phyloP scores from a whole-genome alignment of 2,329 filamentous ascomycete species.

The Talaromyces sp. region DNA sequence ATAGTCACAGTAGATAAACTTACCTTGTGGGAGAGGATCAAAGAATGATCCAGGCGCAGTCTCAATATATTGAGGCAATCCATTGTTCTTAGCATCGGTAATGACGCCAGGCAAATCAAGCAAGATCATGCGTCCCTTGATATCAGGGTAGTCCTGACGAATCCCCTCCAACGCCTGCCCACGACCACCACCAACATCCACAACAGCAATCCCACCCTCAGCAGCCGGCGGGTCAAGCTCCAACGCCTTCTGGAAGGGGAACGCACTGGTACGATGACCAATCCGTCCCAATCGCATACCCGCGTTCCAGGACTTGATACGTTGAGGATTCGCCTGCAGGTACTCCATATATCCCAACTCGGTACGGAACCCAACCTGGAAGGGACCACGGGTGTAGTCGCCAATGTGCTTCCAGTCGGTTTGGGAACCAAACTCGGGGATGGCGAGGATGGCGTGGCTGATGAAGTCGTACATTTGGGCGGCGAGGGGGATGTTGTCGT shows the following conservation, averaged over 20 bases:
- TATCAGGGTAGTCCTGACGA: conserved; percentile 34
- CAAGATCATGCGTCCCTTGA: conserved; percentile 46
- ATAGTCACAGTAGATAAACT: no score
- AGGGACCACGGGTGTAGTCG: conserved; percentile 25
- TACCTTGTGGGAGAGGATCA: not conserved
- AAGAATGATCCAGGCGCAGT: not conserved
- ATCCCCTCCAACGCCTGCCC: conserved; percentile 34
- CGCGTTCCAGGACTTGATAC: conserved; percentile 39
- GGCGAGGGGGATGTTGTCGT: not conserved
- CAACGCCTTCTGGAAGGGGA: conserved; percentile 24
- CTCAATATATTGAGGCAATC: not conserved
- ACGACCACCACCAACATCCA: conserved; percentile 26
- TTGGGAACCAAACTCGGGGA: conserved; percentile 29
- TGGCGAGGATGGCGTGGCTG: conserved; percentile 25
- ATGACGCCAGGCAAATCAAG: conserved; percentile 49
- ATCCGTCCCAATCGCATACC: conserved; percentile 41
- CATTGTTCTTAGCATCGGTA: conserved; percentile 23
- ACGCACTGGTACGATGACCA: conserved; percentile 37
- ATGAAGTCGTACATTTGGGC: conserved; percentile 22
- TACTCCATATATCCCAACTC: conserved; percentile 30
- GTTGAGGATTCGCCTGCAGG: conserved; percentile 28
- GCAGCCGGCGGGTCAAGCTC: conserved; percentile 23
- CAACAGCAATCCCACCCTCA: conserved; percentile 20
- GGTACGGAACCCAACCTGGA: conserved; percentile 30
- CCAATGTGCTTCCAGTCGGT: conserved; percentile 29